phyloP scores from a whole-genome alignment of 2,329 filamentous ascomycete genomes.

The Trichophyton schoenleinii region DNA sequence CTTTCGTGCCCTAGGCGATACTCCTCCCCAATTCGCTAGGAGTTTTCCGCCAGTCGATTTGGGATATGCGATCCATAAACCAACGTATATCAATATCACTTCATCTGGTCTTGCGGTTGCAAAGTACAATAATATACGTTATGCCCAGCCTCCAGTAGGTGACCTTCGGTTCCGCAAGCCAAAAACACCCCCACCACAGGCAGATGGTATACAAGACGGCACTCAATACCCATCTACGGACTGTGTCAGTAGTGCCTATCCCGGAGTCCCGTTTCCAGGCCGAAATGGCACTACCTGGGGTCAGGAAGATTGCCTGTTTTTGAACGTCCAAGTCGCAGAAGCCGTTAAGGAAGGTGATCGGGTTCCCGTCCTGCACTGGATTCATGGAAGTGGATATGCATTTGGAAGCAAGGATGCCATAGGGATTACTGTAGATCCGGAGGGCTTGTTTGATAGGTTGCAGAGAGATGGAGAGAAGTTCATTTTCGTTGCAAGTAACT shows the following conservation, averaged over 20 bases:
- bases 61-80: slow-evolving; percentile 6
- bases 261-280: neutral
- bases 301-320: slow-evolving; percentile 11
- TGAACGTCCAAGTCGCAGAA: slow-evolving; percentile 9
- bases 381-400: slow-evolving; percentile 8
- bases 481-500: slow-evolving; percentile 11
- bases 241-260: slow-evolving; percentile 7
- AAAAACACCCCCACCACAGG: neutral
- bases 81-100: neutral
- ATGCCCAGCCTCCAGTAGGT: slow-evolving; percentile 7
- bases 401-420: slow-evolving; percentile 7
- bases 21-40: neutral
- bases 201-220: slow-evolving; percentile 5
- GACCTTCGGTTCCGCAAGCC: slow-evolving; percentile 5
- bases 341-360: slow-evolving; percentile 6
- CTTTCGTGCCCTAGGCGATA: neutral
- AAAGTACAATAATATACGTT: slow-evolving; percentile 12
- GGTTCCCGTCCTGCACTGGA: slow-evolving; percentile 11
- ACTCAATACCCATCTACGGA: neutral
- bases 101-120: neutral
- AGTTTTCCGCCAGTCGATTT: neutral
- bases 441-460: slow-evolving; percentile 7
- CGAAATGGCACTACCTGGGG: slow-evolving; percentile 9
- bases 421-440: neutral
- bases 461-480: slow-evolving; percentile 3